Evolutionary conservation across 2,329 filamentous ascomycete genomes (phyloP), one percentile per base, ranked within the genome.

Genomic region (Didymella sp.): DNA sequence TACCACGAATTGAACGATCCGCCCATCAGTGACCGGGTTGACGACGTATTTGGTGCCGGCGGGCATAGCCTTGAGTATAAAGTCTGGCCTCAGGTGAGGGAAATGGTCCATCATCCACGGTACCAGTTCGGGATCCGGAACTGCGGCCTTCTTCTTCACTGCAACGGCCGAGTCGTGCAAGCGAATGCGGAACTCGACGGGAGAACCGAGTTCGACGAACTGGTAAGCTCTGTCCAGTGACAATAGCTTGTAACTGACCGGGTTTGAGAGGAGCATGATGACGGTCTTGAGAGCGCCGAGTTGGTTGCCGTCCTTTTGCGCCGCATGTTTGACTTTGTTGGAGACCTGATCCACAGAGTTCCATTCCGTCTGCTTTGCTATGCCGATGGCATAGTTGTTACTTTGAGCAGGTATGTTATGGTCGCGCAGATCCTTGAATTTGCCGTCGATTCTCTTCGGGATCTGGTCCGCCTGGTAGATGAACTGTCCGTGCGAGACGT

Each of bases 11-110:
- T 69, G 62, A 4, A 72, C 42, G 13, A 48, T n/a, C 7, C 51
- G 51, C 1, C 70, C 69, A 22, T 73, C 62, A 13, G 48, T 59
- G 3, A 71, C 60, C 1, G 71, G 72, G 0, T 65, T 11, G 38
- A 74, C 46, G 7, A 63, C 5, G 19, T 55, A 70, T 2, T 15
- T 19, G 0, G 70, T 63, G 11, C 60, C 63, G 33, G 61, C 30
- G 0, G 71, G 72, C 72, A 75, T 73, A 19, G 49, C 56, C 43
- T 67, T 70, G 27, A 68, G 25, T 8, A 74, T 70, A 24, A 73
- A 67, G 48, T 74, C 71, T 1, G 71, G 70, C 21, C 69, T 63
- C 25, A 74, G 25, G 37, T 74, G 71, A 2, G 72, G 70, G 27
- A 69, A 74, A 40, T 68, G 63, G 9, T 56, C 19, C 27, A 69